Percentiles rank a stretch among this genome's conserved stretches.
phyloP scores from a whole-genome alignment of 441 rosid species.

The Adansonia gregorii region DNA sequence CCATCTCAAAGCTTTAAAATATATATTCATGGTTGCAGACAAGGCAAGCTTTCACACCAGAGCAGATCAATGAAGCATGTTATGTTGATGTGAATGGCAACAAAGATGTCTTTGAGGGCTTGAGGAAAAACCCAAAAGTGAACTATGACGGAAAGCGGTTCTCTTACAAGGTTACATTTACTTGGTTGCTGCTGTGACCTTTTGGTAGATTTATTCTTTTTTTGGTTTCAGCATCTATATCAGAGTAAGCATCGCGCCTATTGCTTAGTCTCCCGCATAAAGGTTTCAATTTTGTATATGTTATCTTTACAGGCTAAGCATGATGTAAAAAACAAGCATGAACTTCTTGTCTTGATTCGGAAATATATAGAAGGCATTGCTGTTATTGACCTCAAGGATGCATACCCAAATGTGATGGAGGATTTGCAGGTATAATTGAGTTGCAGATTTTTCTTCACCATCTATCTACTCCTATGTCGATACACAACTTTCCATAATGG shows the following conservation, averaged over 20 bases:
- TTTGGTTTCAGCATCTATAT: background rate
- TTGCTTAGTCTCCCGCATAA: slow-evolving; percentile 3
- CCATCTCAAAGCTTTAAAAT: background rate
- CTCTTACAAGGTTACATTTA: slow-evolving; percentile 75
- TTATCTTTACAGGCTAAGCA: slow-evolving; percentile 53
- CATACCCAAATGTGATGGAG: slow-evolving; percentile 83
- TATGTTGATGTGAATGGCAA: slow-evolving; percentile 32
- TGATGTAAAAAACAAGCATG: slow-evolving; percentile 57
- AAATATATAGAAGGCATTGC: slow-evolving; percentile 71
- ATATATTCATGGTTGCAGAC: slow-evolving; percentile 26
- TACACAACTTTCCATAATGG: background rate
- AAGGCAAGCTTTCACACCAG: slow-evolving; percentile 12
- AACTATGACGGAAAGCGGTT: slow-evolving; percentile 74
- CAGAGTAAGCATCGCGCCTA: background rate
- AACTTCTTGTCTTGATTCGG: slow-evolving; percentile 61
- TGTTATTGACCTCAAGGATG: slow-evolving; percentile 78
- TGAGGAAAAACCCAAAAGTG: slow-evolving; percentile 81
- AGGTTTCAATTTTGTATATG: background rate
- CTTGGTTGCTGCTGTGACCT: slow-evolving; percentile 10
- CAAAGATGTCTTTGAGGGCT: slow-evolving; percentile 86
- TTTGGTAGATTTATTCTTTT: slow-evolving; percentile 2
- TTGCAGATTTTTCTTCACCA: background rate
- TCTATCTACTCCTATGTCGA: background rate
- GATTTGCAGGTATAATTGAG: slow-evolving; percentile 67
- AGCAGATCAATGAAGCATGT: slow-evolving; percentile 15